Evolutionary conservation across 768 basidiomycete genomes (phyloP), one percentile per base, ranked within the genome.

Genomic region (Hygrocybe coccinea): DNA sequence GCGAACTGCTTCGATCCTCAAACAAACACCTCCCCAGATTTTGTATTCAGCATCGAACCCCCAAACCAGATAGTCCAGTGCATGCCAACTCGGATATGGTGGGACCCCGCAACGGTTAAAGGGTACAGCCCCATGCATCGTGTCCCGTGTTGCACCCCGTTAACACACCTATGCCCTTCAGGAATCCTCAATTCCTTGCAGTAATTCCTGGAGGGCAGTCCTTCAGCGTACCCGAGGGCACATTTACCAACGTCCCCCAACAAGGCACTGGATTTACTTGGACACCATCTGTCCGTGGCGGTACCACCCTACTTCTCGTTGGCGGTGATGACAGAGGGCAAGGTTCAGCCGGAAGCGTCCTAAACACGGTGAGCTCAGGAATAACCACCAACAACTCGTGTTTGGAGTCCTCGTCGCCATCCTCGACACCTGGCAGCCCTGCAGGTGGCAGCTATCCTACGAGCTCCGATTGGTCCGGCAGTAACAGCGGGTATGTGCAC

Each of bases 181-280:
- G 87, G 14, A 80, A 64, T 1, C 77, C 82, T n/a, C 76, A 67
- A 34, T 87, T 89, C 65, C 73, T 81, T 22, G 87, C 87, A 2
- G 74, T 89, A 41, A 90, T 91, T 33, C 90, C 90, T 1, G 90
- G 89, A 1, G 89, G 89, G 11, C 73, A 87, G 50, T 88, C 88
- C 0, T 89, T 91, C 65, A 61, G 74, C 5, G 79, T 91, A 44
- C 85, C 86, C 1, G 57, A 77, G 59, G 75, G 75, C 11, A 29
- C 64, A 2, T 65, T 86, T 19, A 79, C 85, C 8, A 64, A 74
- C 36, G 67, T 77, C 2, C 24, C 63, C 0, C 55, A 60, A 0
- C 64, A 80, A 58, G 85, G 86, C 9, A 80, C 79, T 7, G 89
- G 89, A 1, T 89, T 90, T 60, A 66, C 63, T 11, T 92, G 89